These are phyloP conservation scores for Saccharomycopsis oosterbeekiorum DNA, from an alignment of 805 yeast genomes.

Conservation along the genomic window DNA sequence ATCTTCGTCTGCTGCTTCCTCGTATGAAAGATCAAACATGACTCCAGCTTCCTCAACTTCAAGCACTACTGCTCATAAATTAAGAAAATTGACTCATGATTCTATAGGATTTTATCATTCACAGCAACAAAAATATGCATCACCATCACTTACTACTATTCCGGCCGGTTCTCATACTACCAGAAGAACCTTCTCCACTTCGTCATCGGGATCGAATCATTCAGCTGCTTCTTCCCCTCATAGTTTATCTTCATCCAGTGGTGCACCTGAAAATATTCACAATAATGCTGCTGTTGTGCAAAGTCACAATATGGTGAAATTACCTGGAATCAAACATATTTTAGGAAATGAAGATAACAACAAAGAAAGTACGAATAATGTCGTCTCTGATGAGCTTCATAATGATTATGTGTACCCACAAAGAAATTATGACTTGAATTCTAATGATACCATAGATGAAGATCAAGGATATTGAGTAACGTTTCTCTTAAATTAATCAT, in stretches of 20 bases:
- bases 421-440: constrained; percentile 5
- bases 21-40: constrained; percentile 14
- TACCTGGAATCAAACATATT: background rate
- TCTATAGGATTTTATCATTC: background rate
- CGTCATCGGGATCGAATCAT: background rate
- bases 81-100: constrained; percentile 1
- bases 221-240: background rate
- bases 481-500: background rate
- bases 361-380: background rate
- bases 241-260: background rate
- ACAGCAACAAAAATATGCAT: background rate
- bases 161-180: background rate
- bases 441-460: constrained; percentile 17
- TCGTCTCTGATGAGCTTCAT: background rate
- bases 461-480: constrained; percentile 6
- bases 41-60: background rate
- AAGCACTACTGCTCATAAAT: background rate
- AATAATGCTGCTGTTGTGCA: background rate
- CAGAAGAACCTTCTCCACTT: background rate
- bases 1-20: constrained; percentile 6
- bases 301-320: constrained; percentile 3
- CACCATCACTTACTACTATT: background rate
- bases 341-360: background rate
- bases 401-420: background rate
- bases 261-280: constrained; percentile 6